Evolutionary conservation across 2,329 filamentous ascomycete genomes (phyloP).

Genomic region (Colletotrichum siamense): DNA sequence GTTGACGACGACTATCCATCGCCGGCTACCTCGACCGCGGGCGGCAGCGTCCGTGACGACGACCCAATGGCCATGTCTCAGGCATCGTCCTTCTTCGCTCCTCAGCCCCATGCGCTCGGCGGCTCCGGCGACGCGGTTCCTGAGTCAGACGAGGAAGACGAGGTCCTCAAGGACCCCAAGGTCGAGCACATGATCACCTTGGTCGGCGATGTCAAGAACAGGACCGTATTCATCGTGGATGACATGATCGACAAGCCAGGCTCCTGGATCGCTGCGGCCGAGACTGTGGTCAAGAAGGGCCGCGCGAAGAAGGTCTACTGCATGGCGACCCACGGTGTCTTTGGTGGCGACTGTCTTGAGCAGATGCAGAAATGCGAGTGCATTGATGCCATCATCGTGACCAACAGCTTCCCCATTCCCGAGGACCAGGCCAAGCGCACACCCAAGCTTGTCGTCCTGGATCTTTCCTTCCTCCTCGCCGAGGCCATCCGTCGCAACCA

Average conservation of each 20-base stretch:
- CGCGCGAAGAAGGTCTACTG: slow-evolving; percentile 94
- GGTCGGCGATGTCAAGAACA: slow-evolving; percentile 90
- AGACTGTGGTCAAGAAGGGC: slow-evolving; percentile 94
- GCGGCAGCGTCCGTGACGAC: slow-evolving; percentile 69
- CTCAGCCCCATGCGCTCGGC: slow-evolving; percentile 75
- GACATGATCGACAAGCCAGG: slow-evolving; percentile 99
- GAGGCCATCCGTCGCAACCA: slow-evolving; percentile 97
- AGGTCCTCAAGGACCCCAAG: slow-evolving; percentile 79
- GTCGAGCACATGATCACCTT: slow-evolving; percentile 95
- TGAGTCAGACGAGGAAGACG: slow-evolving; percentile 91
- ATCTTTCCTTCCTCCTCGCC: slow-evolving; percentile 84
- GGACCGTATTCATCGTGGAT: slow-evolving; percentile 92
- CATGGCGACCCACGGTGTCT: slow-evolving; percentile 95
- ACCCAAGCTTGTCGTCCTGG: slow-evolving; percentile 87
- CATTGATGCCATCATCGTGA: slow-evolving; percentile 93
- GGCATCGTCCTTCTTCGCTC: slow-evolving; percentile 81
- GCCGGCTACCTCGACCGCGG: slow-evolving; percentile 72
- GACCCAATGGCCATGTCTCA: slow-evolving; percentile 83
- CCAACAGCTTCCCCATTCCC: slow-evolving; percentile 94
- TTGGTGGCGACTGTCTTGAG: slow-evolving; percentile 86
- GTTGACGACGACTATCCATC: slow-evolving; percentile 94
- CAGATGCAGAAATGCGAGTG: slow-evolving; percentile 92
- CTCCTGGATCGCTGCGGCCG: slow-evolving; percentile 96
- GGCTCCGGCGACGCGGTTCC: slow-evolving; percentile 84
- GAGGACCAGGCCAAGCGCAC: slow-evolving; percentile 72